Evolutionary conservation across 257 asterid species (phyloP), one percentile per base, ranked within the genome.

Genomic region (Lithospermum erythrorhizon): DNA sequence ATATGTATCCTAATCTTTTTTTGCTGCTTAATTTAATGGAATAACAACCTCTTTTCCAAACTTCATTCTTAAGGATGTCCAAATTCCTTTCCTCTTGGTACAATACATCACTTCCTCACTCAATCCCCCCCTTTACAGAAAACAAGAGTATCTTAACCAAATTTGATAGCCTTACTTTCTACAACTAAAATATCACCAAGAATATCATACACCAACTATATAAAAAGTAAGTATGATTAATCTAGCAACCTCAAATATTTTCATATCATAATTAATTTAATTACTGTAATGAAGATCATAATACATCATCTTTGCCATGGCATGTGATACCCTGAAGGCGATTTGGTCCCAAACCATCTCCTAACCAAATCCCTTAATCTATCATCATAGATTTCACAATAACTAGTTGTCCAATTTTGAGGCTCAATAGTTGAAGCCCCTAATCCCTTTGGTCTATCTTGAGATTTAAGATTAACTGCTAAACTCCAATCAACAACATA

Each of bases 401-500:
- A 90, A 66, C 70, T 82, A 0, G 47, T 25, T 21, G 87, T 63
- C 98, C 98, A 90, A 6, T 79, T 87, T 5, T n/a, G 8, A 0
- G 98, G 98, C 68, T 90, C 95, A 1, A 81, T 67, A 0, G 95
- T 64, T 0, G 37, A 15, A 22, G 52, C 85, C 61, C 98, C 98
- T 73, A 90, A 37, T 21, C 95, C 96, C 0, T 95, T 96, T 3
- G 96, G 51, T 35, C 98, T 81, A 49, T 87, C 96, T 5, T 90
- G 82, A 1, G 98, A 90, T 1, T 55, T 61, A 7, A 81, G 87
- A 67, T 83, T 90, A 75, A 64, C 53, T 59, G 76, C 79, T 18
- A 71, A 62, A 0, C 83, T 85, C 98, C 98, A 90, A 41, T 90
- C 98, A 61, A 83, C 62, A 2, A 90, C 98, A 20, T 90, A 90